phyloP scores from a whole-genome alignment of 2,329 filamentous ascomycete species.

The Sclerotinia nivalis region DNA sequence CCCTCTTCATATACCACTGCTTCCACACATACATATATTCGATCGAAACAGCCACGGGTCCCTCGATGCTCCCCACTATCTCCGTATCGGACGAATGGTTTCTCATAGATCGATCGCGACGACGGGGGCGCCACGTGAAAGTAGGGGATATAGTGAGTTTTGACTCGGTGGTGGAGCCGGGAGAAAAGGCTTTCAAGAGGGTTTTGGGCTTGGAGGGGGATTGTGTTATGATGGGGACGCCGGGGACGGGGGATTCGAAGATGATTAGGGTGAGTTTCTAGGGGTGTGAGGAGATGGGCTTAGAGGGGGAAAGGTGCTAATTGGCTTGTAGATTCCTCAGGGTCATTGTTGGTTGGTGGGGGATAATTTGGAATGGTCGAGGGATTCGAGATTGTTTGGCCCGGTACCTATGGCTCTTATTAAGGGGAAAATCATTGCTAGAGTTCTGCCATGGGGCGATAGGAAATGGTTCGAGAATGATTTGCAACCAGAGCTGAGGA shows the following conservation, averaged over 20 bases:
- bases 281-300: not conserved
- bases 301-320: not conserved
- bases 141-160: slow-evolving; percentile 88
- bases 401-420: slow-evolving; percentile 84
- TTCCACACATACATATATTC: slow-evolving; percentile 61
- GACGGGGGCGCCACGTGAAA: slow-evolving; percentile 63
- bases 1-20: slow-evolving; percentile 52
- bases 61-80: slow-evolving; percentile 90
- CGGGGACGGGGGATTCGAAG: slow-evolving; percentile 43
- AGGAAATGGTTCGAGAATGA: slow-evolving; percentile 53
- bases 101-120: slow-evolving; percentile 66
- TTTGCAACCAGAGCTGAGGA: slow-evolving; percentile 40
- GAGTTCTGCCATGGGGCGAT: slow-evolving; percentile 52
- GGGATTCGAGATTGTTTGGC: slow-evolving; percentile 85
- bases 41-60: slow-evolving; percentile 62
- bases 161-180: slow-evolving; percentile 68
- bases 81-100: slow-evolving; percentile 66
- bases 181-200: slow-evolving; percentile 69
- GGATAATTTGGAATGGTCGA: slow-evolving; percentile 80
- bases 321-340: slow-evolving; percentile 66
- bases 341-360: slow-evolving; percentile 92
- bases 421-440: slow-evolving; percentile 75
- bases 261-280: slow-evolving; percentile 58
- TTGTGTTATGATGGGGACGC: slow-evolving; percentile 68
- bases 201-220: slow-evolving; percentile 52